phyloP scores from a whole-genome alignment of 257 asterid species.

The Solanum paucissectum region DNA sequence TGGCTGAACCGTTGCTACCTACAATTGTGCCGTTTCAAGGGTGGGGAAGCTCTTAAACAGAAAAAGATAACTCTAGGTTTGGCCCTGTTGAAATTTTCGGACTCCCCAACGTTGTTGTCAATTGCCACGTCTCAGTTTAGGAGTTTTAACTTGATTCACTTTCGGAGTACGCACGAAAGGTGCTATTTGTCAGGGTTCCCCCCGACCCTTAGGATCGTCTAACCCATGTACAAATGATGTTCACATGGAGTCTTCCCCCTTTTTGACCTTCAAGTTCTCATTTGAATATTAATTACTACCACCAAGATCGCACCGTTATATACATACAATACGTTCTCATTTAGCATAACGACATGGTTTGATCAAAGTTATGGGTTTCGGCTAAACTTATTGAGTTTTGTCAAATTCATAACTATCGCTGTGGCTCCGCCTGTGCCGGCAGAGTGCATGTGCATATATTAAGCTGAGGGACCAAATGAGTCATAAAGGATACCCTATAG shows the following conservation, averaged over 20 bases:
- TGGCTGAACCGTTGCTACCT: background rate
- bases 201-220: background rate
- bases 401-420: background rate
- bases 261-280: background rate
- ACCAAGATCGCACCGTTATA: background rate
- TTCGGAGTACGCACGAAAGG: background rate
- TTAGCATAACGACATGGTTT: background rate
- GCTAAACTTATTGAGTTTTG: background rate
- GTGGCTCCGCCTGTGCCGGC: background rate
- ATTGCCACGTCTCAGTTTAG: too few relatives aligned
- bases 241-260: background rate
- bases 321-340: background rate
- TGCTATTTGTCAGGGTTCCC: background rate
- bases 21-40: background rate
- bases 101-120: background rate
- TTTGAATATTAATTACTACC: background rate
- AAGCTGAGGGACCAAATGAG: background rate
- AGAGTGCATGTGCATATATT: background rate
- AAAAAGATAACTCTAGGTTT: background rate
- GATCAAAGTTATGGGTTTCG: background rate
- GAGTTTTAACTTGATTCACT: too few relatives aligned
- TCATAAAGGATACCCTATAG: background rate
- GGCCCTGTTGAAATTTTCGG: background rate
- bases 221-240: background rate
- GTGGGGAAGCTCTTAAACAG: background rate